Base-by-base conservation (phyloP, 177 flowering plant species). In the Vitis hybrid region DNA sequence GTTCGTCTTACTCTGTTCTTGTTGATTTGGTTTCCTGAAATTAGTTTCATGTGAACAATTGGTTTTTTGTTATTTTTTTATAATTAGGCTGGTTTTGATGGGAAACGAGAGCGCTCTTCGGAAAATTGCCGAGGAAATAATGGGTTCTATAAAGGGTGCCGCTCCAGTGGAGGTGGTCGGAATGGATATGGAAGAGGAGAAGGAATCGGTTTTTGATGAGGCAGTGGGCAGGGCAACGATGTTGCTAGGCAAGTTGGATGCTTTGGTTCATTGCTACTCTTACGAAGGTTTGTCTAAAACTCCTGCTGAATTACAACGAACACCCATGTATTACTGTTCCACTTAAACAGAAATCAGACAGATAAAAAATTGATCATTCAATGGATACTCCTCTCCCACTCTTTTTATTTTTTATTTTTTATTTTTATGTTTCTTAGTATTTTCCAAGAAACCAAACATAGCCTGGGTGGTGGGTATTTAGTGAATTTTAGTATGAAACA, bases 51-150 rank as follows among this genome's bases (percentile, higher is more conserved):
- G 3, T 41, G 32, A 32, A 52, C 56, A 9, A 9, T 59, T 60
- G 3, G 46, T 60, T 69, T 51, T 51, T 32, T 64, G 18, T 21
- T 32, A 7, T 13, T 51, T 17, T 11, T 54, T 1, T 32, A 21
- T 63, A 15, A 20, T 62, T 58, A 92, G 98, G 83, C 69, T 94
- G 71, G 96, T 91, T 71, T 78, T 92, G 84, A 75, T 92, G 93
- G 98, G 97, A 46, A 71, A 89, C 30, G 91, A 85, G 81, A 74
- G 61, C 59, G 35, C 69, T 51, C 76, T 91, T 46, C 71, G 73
- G 64, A 65, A 21, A 9, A 68, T 83, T 21, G 85, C 77, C 10
- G 78, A 81, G 55, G 77, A 76, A 77, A 81, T 90, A 12, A 68
- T 9, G 56, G 77, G 76, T 13, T 76, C 81, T 17, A 9, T 80